These are phyloP conservation scores for Mariannaea elegans DNA, from an alignment of 2,329 filamentous ascomycete genomes.

Conservation along the genomic window DNA sequence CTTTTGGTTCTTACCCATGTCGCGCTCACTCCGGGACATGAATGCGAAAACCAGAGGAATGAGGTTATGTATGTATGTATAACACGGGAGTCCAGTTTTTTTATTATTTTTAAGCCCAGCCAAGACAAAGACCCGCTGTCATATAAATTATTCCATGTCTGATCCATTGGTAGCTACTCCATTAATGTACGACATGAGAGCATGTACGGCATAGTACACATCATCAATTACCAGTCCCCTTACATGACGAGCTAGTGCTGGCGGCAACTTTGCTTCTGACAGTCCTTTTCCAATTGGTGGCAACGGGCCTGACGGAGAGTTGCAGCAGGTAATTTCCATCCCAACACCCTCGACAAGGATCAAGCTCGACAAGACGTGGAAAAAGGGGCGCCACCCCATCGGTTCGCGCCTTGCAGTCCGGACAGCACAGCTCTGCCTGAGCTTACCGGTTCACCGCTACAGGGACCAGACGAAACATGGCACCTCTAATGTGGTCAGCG, in stretches of 20 bases:
- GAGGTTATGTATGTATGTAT: no score
- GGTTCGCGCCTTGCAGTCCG: slow-evolving; percentile 14
- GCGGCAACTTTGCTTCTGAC: slow-evolving; percentile 3
- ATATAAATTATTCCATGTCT: neutral
- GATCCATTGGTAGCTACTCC: neutral
- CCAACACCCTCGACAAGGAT: slow-evolving; percentile 31
- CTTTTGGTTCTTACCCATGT: neutral
- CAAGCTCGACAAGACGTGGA: slow-evolving; percentile 21
- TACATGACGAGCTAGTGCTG: slow-evolving; percentile 16
- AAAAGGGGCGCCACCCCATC: slow-evolving; percentile 35
- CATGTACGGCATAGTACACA: neutral
- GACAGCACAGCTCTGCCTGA: neutral
- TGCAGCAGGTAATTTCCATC: slow-evolving; percentile 40
- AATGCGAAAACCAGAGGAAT: neutral
- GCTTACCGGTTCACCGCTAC: slow-evolving; percentile 22
- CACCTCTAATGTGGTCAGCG: neutral
- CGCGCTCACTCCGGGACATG: slow-evolving; percentile 7
- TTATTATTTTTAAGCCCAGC: no score
- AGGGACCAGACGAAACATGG: slow-evolving; percentile 16
- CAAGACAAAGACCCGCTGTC: neutral
- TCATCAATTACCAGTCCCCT: slow-evolving; percentile 3
- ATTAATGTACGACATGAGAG: neutral
- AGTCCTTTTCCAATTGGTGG: slow-evolving; percentile 27
- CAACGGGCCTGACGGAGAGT: slow-evolving; percentile 29
- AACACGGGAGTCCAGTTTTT: no score